Conservation (phyloP, 305 asterid species). For the Fraxinus ornus region DNA sequence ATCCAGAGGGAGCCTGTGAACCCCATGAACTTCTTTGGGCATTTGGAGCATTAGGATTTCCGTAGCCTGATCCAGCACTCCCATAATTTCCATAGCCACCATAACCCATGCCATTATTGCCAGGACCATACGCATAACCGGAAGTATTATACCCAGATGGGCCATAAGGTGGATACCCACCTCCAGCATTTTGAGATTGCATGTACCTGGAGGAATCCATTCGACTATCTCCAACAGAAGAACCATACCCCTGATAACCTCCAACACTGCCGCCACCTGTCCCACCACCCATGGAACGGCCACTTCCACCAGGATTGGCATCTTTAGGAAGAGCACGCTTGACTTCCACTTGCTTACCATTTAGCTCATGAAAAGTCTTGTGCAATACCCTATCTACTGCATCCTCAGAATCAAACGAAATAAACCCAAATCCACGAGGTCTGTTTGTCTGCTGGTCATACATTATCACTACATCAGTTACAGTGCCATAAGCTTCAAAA, state of each 20-base stretch:
- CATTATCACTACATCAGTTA: conserved; percentile 7
- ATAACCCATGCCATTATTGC: conserved; percentile 70
- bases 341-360: conserved; percentile 24
- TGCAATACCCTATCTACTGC: conserved; percentile 15
- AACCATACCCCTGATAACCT: conserved; percentile 73
- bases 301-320: conserved; percentile 47
- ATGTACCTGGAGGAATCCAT: conserved; percentile 67
- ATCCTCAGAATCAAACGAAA: conserved; percentile 26
- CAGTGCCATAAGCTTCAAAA: conserved; percentile 22
- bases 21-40: conserved; percentile 71
- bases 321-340: conserved; percentile 45
- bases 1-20: conserved; percentile 64
- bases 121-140: conserved; percentile 69
- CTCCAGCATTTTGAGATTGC: conserved; percentile 61
- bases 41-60: conserved; percentile 59
- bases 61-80: conserved; percentile 65
- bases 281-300: conserved; percentile 46
- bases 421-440: conserved; percentile 30
- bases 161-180: conserved; percentile 71
- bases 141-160: conserved; percentile 62
- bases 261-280: conserved; percentile 35
- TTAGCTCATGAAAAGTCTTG: background rate
- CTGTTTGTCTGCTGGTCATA: conserved; percentile 16
- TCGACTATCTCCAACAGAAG: conserved; percentile 53
- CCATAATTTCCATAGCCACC: conserved; percentile 68